A percentile compares a stretch with the other conserved stretches of the same genome.
Evolutionary conservation across 225 moss, liverwort and hornwort species (phyloP).

Genomic region (Pseudisothecium myosuroides): DNA sequence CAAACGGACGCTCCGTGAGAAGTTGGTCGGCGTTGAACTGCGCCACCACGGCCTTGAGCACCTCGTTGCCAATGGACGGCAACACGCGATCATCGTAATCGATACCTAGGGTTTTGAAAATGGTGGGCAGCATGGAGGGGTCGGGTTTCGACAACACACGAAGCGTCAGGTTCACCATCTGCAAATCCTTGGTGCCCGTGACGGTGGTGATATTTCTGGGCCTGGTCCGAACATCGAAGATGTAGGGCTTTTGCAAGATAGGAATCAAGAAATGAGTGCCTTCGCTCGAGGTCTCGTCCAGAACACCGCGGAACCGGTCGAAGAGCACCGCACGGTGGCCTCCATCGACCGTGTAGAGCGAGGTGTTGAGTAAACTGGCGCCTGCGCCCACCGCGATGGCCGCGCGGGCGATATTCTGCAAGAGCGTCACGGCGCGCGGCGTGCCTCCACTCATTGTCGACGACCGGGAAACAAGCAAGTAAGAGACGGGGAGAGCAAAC

Average conservation of each 20-base stretch:
- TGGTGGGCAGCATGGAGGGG: conserved; percentile 45
- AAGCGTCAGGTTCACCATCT: conserved; percentile 94
- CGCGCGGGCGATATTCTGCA: conserved; percentile 73
- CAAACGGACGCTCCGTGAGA: conserved; percentile 75
- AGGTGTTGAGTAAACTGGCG: conserved; percentile 54
- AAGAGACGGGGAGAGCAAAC: not conserved
- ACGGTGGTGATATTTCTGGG: conserved; percentile 82
- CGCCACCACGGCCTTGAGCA: conserved; percentile 90
- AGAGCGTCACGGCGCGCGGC: conserved; percentile 42
- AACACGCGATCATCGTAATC: conserved; percentile 92
- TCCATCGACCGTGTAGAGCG: conserved; percentile 85
- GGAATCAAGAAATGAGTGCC: conserved; percentile 89
- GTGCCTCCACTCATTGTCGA: conserved; percentile 37
- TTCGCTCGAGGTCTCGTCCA: conserved; percentile 67
- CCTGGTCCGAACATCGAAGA: conserved; percentile 82
- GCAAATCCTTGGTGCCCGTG: conserved; percentile 93
- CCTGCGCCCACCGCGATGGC: conserved; percentile 65
- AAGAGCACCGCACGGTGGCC: conserved; percentile 87
- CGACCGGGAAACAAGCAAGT: not conserved
- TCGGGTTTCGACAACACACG: conserved; percentile 84
- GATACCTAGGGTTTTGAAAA: conserved; percentile 84
- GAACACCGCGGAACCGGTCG: conserved; percentile 74
- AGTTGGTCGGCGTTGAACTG: conserved; percentile 97
- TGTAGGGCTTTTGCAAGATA: conserved; percentile 72
- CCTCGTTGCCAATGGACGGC: conserved; percentile 90